phyloP scores from a whole-genome alignment of 306 rosid species.

The Prunus fruticosa region DNA sequence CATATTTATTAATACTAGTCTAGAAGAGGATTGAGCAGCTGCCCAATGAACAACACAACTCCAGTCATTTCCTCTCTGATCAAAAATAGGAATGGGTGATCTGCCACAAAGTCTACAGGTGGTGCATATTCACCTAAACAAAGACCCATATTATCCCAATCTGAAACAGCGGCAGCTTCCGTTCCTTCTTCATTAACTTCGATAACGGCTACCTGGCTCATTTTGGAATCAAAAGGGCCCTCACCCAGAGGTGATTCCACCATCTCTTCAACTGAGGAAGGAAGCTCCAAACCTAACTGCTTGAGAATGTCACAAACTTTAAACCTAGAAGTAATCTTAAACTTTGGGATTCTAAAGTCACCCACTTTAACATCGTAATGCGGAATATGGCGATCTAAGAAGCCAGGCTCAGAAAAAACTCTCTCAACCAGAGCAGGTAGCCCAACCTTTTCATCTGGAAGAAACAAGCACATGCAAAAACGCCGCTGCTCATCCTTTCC shows the following conservation, averaged over 20 bases:
- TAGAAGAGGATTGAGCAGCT: constrained; percentile 14
- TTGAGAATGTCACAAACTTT: not conserved
- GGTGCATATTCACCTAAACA: not conserved
- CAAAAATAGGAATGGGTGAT: constrained; percentile 23
- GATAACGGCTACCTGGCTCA: constrained; percentile 2
- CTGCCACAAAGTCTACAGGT: constrained; percentile 26
- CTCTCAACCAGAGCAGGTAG: not conserved
- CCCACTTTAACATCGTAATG: not conserved
- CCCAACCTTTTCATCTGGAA: not conserved
- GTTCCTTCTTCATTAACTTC: constrained; percentile 25
- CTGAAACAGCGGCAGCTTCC: constrained; percentile 16
- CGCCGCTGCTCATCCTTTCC: not conserved
- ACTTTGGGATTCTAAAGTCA: constrained; percentile 30
- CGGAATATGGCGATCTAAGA: constrained; percentile 4
- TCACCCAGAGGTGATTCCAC: not conserved
- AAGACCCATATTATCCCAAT: too few relatives aligned
- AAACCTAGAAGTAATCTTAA: constrained; percentile 18
- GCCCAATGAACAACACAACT: constrained; percentile 11
- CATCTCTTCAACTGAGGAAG: constrained; percentile 17
- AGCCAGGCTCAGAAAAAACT: not conserved
- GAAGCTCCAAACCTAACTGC: constrained; percentile 16
- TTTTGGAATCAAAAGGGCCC: not conserved
- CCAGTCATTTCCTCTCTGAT: constrained; percentile 9
- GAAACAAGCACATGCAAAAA: not conserved
- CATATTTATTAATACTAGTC: too few relatives aligned